Evolutionary conservation across 2,329 filamentous ascomycete species (phyloP).

Genomic region (Ceratocystis diversiconidia): DNA sequence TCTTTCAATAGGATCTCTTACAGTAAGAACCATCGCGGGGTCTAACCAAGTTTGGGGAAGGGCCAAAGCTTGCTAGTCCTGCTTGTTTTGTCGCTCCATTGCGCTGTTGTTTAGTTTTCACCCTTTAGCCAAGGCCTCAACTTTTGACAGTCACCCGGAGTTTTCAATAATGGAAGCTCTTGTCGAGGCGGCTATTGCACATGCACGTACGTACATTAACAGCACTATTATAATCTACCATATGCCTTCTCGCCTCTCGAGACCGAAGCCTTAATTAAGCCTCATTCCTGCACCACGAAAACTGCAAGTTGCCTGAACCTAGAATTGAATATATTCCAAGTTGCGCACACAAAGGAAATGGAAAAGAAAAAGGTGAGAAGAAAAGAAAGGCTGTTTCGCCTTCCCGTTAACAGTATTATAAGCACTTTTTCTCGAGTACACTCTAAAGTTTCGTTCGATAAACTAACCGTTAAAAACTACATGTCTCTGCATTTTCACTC

Average conservation of each 20-base stretch:
- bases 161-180: background rate
- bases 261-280: background rate
- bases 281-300: background rate
- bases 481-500: background rate
- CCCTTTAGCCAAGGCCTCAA: background rate
- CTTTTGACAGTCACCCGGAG: background rate
- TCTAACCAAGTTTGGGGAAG: conserved; percentile 1
- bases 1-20: background rate
- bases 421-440: too few species aligned
- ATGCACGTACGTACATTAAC: background rate
- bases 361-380: too few species aligned
- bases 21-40: background rate
- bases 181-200: background rate
- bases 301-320: background rate
- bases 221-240: too few species aligned
- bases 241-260: background rate
- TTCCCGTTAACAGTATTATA: too few species aligned
- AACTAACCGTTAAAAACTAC: background rate
- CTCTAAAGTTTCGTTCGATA: too few species aligned
- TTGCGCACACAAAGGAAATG: too few species aligned
- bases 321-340: background rate
- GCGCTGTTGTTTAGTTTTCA: background rate
- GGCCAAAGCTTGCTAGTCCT: background rate
- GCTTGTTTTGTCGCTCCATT: background rate
- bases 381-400: too few species aligned